phyloP scores from a whole-genome alignment of 164 flowering plant species.

The Berberis thunbergii region DNA sequence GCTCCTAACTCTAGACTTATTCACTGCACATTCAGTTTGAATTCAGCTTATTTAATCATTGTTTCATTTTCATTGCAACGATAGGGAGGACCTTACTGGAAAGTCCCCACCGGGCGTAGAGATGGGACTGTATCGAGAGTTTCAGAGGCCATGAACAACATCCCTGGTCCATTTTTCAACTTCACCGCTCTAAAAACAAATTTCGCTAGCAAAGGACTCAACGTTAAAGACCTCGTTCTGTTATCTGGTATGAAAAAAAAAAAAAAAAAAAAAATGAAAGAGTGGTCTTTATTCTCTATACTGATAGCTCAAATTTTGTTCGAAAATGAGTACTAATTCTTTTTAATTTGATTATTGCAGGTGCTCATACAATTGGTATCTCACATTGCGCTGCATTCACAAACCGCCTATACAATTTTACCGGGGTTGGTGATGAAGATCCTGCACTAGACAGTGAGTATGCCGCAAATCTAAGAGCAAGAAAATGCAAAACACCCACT shows the following conservation, averaged over 20 bases:
- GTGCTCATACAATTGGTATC: slow-evolving; percentile 30
- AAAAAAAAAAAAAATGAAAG: too few relatives aligned
- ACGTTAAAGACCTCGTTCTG: slow-evolving; percentile 57
- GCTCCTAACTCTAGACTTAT: neutral
- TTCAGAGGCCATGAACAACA: slow-evolving; percentile 43
- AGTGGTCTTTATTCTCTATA: too few relatives aligned
- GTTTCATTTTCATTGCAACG: slow-evolving; percentile 2
- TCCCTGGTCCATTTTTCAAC: slow-evolving; percentile 61
- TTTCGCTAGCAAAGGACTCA: slow-evolving; percentile 55
- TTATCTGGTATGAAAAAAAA: slow-evolving; percentile 46
- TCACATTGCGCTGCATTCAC: slow-evolving; percentile 21
- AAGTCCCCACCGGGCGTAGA: slow-evolving; percentile 81
- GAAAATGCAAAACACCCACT: slow-evolving; percentile 25
- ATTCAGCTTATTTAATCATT: neutral
- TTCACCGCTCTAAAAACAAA: slow-evolving; percentile 35
- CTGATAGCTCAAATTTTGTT: neutral
- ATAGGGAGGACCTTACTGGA: slow-evolving; percentile 57
- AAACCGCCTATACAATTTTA: slow-evolving; percentile 55
- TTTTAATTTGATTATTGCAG: slow-evolving; percentile 7
- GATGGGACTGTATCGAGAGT: slow-evolving; percentile 58
- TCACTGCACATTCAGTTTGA: neutral
- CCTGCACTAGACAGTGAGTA: slow-evolving; percentile 45
- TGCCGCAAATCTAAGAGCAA: slow-evolving; percentile 21
- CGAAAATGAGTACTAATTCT: neutral
- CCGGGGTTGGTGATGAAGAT: slow-evolving; percentile 45